Evolutionary conservation across 169 alveolate genomes (phyloP).

Genomic region (Plasmodium fragile): DNA sequence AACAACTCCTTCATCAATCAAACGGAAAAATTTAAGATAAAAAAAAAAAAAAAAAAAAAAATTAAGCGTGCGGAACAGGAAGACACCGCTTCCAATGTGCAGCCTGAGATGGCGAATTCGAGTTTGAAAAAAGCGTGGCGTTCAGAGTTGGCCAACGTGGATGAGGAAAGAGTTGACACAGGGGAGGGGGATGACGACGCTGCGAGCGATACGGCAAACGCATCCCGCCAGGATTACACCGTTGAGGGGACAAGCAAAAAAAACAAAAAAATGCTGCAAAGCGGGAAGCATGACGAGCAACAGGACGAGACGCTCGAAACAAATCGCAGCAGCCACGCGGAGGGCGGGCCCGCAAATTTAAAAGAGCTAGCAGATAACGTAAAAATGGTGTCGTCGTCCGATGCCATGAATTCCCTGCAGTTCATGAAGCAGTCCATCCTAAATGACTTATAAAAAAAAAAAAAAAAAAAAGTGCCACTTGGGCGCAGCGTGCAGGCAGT

Average conservation of each 20-base stretch:
- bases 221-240: background rate
- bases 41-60: background rate
- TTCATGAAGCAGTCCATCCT: conserved; percentile 71
- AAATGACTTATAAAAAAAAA: conserved; percentile 61
- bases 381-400: conserved; percentile 65
- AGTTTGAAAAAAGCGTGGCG: background rate
- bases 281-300: background rate
- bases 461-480: background rate
- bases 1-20: background rate
- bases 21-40: background rate
- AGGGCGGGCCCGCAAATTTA: conserved; percentile 14
- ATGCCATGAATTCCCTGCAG: conserved; percentile 53
- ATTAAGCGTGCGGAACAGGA: background rate
- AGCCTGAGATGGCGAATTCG: background rate
- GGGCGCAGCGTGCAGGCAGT: background rate
- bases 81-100: background rate
- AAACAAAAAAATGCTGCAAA: background rate
- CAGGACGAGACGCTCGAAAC: background rate
- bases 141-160: background rate
- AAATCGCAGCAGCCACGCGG: conserved; percentile 9
- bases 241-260: background rate
- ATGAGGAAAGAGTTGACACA: no score
- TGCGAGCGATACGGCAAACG: background rate
- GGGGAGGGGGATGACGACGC: background rate
- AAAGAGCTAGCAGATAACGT: conserved; percentile 56